Evolutionary conservation across 768 basidiomycete genomes (phyloP), one percentile per base, ranked within the genome.

Genomic region (Boletus vermiculosoides): DNA sequence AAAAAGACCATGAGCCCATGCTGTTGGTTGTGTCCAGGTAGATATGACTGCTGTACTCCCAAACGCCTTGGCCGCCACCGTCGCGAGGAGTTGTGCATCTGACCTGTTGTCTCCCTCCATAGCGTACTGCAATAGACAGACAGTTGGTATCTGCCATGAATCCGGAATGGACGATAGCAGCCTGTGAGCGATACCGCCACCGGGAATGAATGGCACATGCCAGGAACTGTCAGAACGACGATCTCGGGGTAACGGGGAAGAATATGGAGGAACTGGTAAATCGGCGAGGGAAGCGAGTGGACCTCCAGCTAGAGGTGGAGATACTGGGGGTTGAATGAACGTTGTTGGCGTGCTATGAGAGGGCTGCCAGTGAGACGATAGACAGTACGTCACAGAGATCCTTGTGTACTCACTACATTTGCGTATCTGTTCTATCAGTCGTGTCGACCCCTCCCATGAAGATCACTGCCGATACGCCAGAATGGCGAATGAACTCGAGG

Each of bases 81-180:
- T 73, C 4, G 88, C 87, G 41, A 90, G 75, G 36, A 85, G 65
- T 20, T 77, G 75, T 0, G 91, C 90, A 68, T 94, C 91, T 18
- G 68, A 76, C 56, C 86, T 77, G 63, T 94, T 94, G 68, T 94
- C 92, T 2, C 92, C 91, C 66, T 94, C 91, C 56, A 89, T 76
- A 12, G 84, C 90, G 65, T 90, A 93, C 46, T 90, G 87, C 47
- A 91, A 74, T 11, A 93, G 70, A 16, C 80, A 76, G 0, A 80
- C 82, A 1, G 79, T 81, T 23, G 86, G 85, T 41, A 81, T 77
- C 20, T 75, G 63, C 78, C 81, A 83, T 39, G 69, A 62, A 40
- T 66, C 37, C 0, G 84, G 79, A 25, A 92, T 64, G 8, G 87
- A 79, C 3, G 78, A 77, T 7, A 94, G 73, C 45, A 93, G 75